phyloP scores from a whole-genome alignment of 2,329 filamentous ascomycete genomes.

The Diaporthe citri region DNA sequence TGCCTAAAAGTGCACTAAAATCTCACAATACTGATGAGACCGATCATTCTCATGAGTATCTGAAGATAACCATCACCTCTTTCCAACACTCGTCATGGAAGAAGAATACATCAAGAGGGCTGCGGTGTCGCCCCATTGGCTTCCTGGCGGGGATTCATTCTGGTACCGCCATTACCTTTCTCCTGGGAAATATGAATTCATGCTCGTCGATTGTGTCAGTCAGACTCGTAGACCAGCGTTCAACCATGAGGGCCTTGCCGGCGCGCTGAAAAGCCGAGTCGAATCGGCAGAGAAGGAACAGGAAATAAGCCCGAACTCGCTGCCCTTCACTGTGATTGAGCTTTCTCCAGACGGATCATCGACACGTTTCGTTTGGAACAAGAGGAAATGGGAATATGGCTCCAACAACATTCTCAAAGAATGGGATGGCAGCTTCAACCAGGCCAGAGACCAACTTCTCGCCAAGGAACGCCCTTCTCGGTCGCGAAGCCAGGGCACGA shows the following conservation, averaged over 20 bases:
- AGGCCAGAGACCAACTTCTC: neutral
- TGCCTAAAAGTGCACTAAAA: neutral
- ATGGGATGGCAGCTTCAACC: neutral
- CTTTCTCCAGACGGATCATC: neutral
- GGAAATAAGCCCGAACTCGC: neutral
- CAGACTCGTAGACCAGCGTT: neutral
- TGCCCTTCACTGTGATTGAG: constrained; percentile 4
- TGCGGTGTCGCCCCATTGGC: constrained; percentile 4
- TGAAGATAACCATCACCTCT: neutral
- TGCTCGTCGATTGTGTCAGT: neutral
- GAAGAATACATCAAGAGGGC: constrained; percentile 5
- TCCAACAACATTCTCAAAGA: neutral
- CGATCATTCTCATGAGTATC: neutral
- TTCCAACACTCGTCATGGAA: neutral
- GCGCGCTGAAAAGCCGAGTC: neutral
- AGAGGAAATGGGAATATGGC: neutral
- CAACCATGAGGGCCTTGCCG: neutral
- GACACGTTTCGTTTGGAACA: neutral
- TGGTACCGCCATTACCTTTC: neutral
- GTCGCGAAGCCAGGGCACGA: neutral
- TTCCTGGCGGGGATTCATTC: neutral
- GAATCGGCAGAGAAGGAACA: neutral
- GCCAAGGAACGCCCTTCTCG: neutral
- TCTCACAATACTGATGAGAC: neutral
- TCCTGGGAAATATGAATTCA: neutral